phyloP scores from a whole-genome alignment of 192 early-diverging fungal species.

The Entomortierella parvispora region DNA sequence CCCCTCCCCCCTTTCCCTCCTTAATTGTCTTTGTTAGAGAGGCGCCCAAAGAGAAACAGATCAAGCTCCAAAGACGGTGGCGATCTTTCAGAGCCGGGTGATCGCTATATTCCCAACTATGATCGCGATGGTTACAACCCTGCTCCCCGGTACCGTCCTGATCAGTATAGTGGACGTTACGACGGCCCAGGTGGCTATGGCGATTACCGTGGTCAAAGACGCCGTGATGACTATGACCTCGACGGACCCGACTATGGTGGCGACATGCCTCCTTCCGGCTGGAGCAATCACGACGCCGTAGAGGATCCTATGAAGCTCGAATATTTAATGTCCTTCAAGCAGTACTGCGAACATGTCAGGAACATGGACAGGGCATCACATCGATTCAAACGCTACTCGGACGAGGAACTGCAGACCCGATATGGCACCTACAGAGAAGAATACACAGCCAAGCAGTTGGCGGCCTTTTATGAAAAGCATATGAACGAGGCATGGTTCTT shows the following conservation, averaged over 20 bases:
- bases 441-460: conserved; percentile 71
- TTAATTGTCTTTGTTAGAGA: conserved; percentile 18
- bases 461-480: conserved; percentile 80
- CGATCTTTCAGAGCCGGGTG: conserved; percentile 61
- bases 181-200: conserved; percentile 56
- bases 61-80: conserved; percentile 48
- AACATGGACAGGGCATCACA: conserved; percentile 57
- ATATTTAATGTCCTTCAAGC: conserved; percentile 78
- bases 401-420: conserved; percentile 82
- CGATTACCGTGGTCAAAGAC: conserved; percentile 51
- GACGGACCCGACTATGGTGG: conserved; percentile 48
- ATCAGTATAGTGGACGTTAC: conserved; percentile 38
- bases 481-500: conserved; percentile 91
- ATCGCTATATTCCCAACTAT: conserved; percentile 89
- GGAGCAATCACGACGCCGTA: conserved; percentile 47
- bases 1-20: background rate
- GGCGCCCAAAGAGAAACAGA: conserved; percentile 44
- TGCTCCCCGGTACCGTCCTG: conserved; percentile 61
- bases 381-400: conserved; percentile 67
- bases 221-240: conserved; percentile 26
- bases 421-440: conserved; percentile 90
- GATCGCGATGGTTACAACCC: conserved; percentile 80
- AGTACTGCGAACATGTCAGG: conserved; percentile 77
- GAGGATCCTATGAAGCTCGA: conserved; percentile 82
- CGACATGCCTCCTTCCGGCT: conserved; percentile 38